Conservation (phyloP, 805 yeast genomes). For the Jamesozyma lodderae region DNA sequence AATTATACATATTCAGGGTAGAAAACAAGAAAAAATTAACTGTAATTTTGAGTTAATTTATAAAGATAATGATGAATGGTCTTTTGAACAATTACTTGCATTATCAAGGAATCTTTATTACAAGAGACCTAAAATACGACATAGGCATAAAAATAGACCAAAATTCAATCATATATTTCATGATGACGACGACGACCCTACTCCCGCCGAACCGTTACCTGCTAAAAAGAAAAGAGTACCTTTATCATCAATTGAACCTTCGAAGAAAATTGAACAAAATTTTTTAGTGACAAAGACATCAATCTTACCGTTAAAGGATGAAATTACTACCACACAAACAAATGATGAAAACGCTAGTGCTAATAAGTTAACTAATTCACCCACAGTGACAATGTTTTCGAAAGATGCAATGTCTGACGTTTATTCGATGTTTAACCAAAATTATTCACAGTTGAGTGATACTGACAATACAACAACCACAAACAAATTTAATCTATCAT, state of each 20-base stretch:
- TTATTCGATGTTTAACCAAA: constrained; percentile 60
- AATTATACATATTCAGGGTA: constrained; percentile 46
- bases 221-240: no score
- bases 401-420: constrained; percentile 70
- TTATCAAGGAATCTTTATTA: constrained; percentile 33
- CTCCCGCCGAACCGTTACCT: no score
- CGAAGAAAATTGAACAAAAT: no score
- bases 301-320: constrained; percentile 31
- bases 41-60: constrained; percentile 53
- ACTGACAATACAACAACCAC: constrained; percentile 9
- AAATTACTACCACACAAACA: background rate
- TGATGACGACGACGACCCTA: constrained; percentile 1
- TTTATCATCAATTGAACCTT: no score
- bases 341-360: constrained; percentile 3
- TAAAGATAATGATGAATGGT: constrained; percentile 43
- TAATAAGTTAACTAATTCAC: constrained; percentile 41
- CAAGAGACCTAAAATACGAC: constrained; percentile 1
- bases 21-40: constrained; percentile 49
- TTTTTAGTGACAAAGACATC: constrained; percentile 31
- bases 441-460: constrained; percentile 4
- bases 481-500: constrained; percentile 19
- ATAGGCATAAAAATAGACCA: background rate
- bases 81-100: constrained; percentile 58
- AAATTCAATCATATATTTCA: background rate
- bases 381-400: constrained; percentile 72